These are phyloP conservation scores for Macrophomina phaseolina DNA, from an alignment of 2,329 filamentous ascomycete genomes.

Conservation along the genomic window DNA sequence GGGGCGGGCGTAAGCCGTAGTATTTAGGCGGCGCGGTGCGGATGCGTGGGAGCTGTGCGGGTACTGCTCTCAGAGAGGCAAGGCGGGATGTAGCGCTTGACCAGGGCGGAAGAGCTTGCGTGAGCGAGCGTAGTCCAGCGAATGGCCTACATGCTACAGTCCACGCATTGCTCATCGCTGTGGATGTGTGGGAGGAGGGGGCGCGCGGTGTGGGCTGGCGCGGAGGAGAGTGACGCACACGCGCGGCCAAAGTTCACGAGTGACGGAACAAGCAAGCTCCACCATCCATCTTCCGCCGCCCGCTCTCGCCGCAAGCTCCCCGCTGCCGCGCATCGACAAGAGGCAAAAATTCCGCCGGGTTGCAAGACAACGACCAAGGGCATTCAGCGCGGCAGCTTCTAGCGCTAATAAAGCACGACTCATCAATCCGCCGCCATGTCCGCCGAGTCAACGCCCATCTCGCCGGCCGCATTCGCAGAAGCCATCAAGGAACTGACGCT, in stretches of 20 bases:
- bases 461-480: constrained; percentile 66
- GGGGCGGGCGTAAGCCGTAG: constrained; percentile 33
- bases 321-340: constrained; percentile 17
- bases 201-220: not conserved
- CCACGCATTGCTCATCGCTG: constrained; percentile 38
- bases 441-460: constrained; percentile 66
- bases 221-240: constrained; percentile 18
- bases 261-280: not conserved
- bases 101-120: constrained; percentile 35
- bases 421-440: constrained; percentile 57
- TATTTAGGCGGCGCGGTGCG: constrained; percentile 30
- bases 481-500: constrained; percentile 72
- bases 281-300: not conserved
- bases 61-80: not conserved
- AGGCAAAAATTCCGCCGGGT: not conserved
- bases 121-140: constrained; percentile 27
- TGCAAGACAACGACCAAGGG: not conserved
- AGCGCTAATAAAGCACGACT: not conserved
- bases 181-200: not conserved
- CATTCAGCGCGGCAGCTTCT: constrained; percentile 1
- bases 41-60: constrained; percentile 18
- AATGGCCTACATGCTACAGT: constrained; percentile 35
- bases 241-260: constrained; percentile 6
- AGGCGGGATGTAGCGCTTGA: constrained; percentile 18
- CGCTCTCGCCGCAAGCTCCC: not conserved